These are phyloP conservation scores for Corchorus capsularis DNA, from an alignment of 345 rosid genomes.

Conservation along the genomic window DNA sequence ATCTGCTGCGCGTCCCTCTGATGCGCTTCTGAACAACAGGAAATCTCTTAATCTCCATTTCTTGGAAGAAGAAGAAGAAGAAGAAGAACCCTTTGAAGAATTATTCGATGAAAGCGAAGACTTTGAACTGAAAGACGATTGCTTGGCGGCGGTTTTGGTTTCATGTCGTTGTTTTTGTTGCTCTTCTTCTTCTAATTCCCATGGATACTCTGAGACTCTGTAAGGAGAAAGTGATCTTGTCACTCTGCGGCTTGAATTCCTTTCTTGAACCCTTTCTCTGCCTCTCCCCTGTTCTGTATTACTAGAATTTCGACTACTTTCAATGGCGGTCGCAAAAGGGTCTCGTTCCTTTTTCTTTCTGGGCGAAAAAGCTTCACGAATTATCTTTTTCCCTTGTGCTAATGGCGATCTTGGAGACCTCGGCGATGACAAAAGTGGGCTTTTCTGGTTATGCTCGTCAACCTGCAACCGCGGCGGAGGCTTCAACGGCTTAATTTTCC, in stretches of 20 bases:
- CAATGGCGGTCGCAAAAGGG: slow-evolving; percentile 43
- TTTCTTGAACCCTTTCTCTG: slow-evolving; percentile 42
- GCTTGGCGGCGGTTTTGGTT: slow-evolving; percentile 13
- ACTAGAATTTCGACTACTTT: slow-evolving; percentile 29
- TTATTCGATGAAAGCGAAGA: slow-evolving; percentile 14
- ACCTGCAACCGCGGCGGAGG: slow-evolving; percentile 57
- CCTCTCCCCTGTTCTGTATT: slow-evolving; percentile 49
- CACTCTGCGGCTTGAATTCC: slow-evolving; percentile 48
- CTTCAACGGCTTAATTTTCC: slow-evolving; percentile 68
- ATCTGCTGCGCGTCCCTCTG: slow-evolving; percentile 74
- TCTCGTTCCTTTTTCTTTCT: slow-evolving; percentile 46
- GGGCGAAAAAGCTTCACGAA: slow-evolving; percentile 62
- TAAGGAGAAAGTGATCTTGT: slow-evolving; percentile 77
- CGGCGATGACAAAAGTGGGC: slow-evolving; percentile 40
- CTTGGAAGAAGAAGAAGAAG: slow-evolving; percentile 29
- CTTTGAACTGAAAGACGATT: slow-evolving; percentile 22
- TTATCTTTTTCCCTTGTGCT: slow-evolving; percentile 47
- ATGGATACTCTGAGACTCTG: slow-evolving; percentile 71
- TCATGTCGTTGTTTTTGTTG: slow-evolving; percentile 26
- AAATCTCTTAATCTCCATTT: slow-evolving; percentile 84
- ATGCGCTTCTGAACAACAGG: slow-evolving; percentile 81
- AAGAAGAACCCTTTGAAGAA: slow-evolving; percentile 42
- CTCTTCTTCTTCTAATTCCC: slow-evolving; percentile 69
- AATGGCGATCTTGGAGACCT: slow-evolving; percentile 59
- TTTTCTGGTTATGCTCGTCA: slow-evolving; percentile 28